These are phyloP conservation scores for Salvia rosmarinus DNA, from an alignment of 257 asterid genomes.

Conservation along the genomic window DNA sequence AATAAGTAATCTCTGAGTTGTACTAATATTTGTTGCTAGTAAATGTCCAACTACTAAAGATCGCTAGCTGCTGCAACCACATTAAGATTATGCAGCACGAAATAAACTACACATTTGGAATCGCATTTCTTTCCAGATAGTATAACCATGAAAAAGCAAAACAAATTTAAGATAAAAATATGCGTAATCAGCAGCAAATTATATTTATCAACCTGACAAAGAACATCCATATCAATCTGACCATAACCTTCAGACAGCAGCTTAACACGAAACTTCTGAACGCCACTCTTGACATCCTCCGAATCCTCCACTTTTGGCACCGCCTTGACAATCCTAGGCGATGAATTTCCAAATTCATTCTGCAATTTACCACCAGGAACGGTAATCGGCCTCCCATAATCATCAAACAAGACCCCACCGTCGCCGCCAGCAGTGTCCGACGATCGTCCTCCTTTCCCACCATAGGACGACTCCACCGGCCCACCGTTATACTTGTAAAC, in stretches of 20 bases:
- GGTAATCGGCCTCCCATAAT: slow-evolving; percentile 82
- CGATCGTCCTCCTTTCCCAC: slow-evolving; percentile 51
- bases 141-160: slow-evolving; percentile 3
- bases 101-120: not conserved
- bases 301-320: slow-evolving; percentile 70
- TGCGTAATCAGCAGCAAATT: not conserved
- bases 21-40: not conserved
- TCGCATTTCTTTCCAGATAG: not conserved
- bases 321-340: slow-evolving; percentile 66
- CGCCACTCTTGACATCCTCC: slow-evolving; percentile 58
- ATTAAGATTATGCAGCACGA: slow-evolving; percentile 11
- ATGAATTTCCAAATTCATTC: slow-evolving; percentile 40
- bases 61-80: slow-evolving; percentile 21
- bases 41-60: slow-evolving; percentile 1
- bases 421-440: slow-evolving; percentile 38
- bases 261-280: slow-evolving; percentile 77
- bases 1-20: not conserved
- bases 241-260: slow-evolving; percentile 77
- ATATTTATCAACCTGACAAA: slow-evolving; percentile 68
- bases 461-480: slow-evolving; percentile 44
- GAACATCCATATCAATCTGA: slow-evolving; percentile 79
- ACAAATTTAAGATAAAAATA: not conserved
- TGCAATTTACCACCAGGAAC: slow-evolving; percentile 49
- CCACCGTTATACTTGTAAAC: slow-evolving; percentile 69
- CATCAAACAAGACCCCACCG: slow-evolving; percentile 70